Base-by-base conservation (phyloP, 495 filamentous ascomycete species). In the Glarea lozoyensis region DNA sequence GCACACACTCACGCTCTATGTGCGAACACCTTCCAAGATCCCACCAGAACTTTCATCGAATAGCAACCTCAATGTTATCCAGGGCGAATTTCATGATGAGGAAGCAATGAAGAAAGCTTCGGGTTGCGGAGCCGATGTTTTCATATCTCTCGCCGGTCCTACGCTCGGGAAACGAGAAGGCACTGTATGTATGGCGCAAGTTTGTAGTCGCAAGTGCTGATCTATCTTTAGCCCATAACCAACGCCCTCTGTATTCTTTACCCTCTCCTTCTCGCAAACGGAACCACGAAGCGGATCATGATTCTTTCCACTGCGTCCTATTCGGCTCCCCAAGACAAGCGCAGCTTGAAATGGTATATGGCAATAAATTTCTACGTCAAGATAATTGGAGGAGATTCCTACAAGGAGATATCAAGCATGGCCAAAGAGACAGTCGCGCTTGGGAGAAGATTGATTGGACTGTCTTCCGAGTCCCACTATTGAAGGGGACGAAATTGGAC, bases 221-320 rank as follows among this genome's bases (percentile, higher is more conserved):
- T n/a, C 5, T 34, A 5, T 10, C 1, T 19, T 13, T n/a, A 52
- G 49, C 49, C 49, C 18, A 42, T 48, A 11, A 52, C 49, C 2
- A 40, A 44, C 16, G 49, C 49, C 23, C 44, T 52, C 22, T 22
- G 37, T 17, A 45, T 15, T 9, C 49, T 48, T 15, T 52, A 48
- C 36, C 49, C 49, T 3, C 40, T 52, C 20, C 44, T 52, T 17
- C 44, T 52, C 13, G 10, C 38, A 12, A 29, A 34, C 15, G 37
- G 29, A 1, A 44, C 44, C 25, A 39, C 25, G 4, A 48, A 37
- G 25, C 44, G 45, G 7, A 45, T 52, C 37, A 34, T 52, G n/a
- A 18, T 44, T 24, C 49, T 52, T 20, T 52, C 49, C 19, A 52
- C 49, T 13, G 40, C 49, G 10, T 52, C 49, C 11, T 52, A 52